Evolutionary conservation across 73 alveolate species (phyloP).

Genomic region (Paramecium biaurelia): DNA sequence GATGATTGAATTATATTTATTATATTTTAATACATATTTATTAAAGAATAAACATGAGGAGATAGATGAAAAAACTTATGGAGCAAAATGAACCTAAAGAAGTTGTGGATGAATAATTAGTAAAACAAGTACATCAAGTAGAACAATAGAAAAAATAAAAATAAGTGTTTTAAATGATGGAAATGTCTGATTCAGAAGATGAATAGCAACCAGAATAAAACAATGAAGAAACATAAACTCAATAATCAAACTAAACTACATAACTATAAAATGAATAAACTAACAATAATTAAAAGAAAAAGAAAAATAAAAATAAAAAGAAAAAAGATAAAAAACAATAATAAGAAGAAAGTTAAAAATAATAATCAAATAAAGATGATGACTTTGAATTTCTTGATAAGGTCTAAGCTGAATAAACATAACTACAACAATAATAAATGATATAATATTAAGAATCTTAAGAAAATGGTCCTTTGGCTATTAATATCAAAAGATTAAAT

Average conservation of each 20-base stretch:
- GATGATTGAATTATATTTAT: background rate
- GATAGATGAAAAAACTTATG: constrained; percentile 17
- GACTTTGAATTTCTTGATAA: background rate
- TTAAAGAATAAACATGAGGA: constrained; percentile 21
- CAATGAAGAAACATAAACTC: background rate
- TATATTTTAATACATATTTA: background rate
- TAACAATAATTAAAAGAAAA: background rate
- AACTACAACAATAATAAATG: background rate
- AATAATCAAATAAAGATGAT: background rate
- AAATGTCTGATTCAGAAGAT: constrained; percentile 24
- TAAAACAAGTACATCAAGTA: background rate
- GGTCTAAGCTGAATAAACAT: background rate
- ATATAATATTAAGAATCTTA: background rate
- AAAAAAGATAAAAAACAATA: background rate
- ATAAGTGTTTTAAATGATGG: background rate
- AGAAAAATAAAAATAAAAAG: background rate
- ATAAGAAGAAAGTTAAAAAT: background rate
- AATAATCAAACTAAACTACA: background rate
- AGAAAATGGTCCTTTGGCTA: constrained; percentile 16
- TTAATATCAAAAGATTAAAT: background rate
- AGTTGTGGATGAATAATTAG: background rate
- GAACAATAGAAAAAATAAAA: constrained; percentile 16
- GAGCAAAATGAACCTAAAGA: background rate
- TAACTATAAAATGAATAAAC: background rate
- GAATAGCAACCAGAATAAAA: background rate